Conservation (phyloP, 1,139 yeast species). For the Hyphopichia burtonii region DNA sequence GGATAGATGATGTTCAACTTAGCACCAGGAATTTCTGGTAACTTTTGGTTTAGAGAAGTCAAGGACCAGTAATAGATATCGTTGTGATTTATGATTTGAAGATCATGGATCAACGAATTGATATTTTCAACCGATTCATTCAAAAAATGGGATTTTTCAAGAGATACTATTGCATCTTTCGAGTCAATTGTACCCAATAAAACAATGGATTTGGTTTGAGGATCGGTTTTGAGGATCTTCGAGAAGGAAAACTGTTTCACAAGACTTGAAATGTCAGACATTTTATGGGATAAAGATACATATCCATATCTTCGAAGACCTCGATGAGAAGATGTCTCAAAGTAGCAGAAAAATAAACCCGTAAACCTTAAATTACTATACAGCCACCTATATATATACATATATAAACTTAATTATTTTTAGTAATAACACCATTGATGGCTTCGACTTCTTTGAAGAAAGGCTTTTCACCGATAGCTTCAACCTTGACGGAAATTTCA, state of each 20-base stretch:
- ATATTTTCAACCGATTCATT: conserved; percentile 15
- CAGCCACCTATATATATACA: no score
- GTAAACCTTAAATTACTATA: no score
- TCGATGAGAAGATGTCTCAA: no score
- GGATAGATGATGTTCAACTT: conserved; percentile 84
- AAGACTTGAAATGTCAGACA: conserved; percentile 13
- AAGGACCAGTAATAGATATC: conserved; percentile 86
- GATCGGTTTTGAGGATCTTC: conserved; percentile 50
- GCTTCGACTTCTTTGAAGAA: conserved; percentile 8
- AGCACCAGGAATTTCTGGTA: conserved; percentile 54
- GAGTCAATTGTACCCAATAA: conserved; percentile 64
- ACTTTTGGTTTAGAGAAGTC: conserved; percentile 47
- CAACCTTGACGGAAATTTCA: conserved; percentile 11
- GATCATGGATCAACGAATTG: conserved; percentile 25
- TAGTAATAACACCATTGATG: conserved; percentile 8
- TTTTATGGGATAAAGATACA: no score
- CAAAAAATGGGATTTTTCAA: conserved; percentile 70
- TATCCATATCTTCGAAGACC: no score
- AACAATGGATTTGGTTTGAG: conserved; percentile 62
- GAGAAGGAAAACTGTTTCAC: conserved; percentile 38
- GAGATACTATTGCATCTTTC: conserved; percentile 63
- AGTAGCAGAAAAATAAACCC: no score
- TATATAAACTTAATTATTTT: no score
- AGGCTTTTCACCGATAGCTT: conserved; percentile 3
- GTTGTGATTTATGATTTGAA: conserved; percentile 58